Evolutionary conservation across 768 basidiomycete genomes (phyloP), one percentile per base, ranked within the genome.

Genomic region (Lactarius quietus): DNA sequence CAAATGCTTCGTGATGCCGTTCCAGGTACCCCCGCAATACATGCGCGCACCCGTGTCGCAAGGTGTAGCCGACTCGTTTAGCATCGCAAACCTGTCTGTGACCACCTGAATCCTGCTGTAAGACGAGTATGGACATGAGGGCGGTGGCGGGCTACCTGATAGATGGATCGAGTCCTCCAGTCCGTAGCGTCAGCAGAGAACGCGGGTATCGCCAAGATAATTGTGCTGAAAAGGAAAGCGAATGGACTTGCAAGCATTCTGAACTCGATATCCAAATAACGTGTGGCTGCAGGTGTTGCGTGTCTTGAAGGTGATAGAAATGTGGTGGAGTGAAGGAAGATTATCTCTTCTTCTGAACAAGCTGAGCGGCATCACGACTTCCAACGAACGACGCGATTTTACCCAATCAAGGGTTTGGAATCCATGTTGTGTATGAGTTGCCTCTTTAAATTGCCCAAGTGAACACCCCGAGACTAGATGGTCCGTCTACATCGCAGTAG

Each of bases 21-120:
- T 72, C 81, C 83, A 86, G 1, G 83, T 82, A 6, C 86, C 86
- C 35, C 84, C 84, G 63, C 86, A 87, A 73, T 84, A 84, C 43
- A 76, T 76, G 48, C 82, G 81, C 29, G 76, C 72, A 35, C 74
- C 71, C 0, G 82, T 80, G 68, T 84, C 76, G 70, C 85, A 86
- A 2, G 75, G 62, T 45, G 78, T 67, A 33, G 74, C 70, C 0
- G 78, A 72, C 41, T 74, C 76, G 41, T 80, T 78, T 1, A 78
- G 67, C 7, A 83, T 81, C 17, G 86, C 84, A 68, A 86, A 87
- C n/a, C 86, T 76, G 69, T 87, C 86, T 1, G 84, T 85, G 41
- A 87, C 74, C 36, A 86, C 58, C 80, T 82, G 39, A 0, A 6
- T 23, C 26, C 36, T 43, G 6, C 5, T 23, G 5, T 54, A 31